Conservation (phyloP, 2,329 filamentous ascomycete genomes). For the Botrytis fabae region DNA sequence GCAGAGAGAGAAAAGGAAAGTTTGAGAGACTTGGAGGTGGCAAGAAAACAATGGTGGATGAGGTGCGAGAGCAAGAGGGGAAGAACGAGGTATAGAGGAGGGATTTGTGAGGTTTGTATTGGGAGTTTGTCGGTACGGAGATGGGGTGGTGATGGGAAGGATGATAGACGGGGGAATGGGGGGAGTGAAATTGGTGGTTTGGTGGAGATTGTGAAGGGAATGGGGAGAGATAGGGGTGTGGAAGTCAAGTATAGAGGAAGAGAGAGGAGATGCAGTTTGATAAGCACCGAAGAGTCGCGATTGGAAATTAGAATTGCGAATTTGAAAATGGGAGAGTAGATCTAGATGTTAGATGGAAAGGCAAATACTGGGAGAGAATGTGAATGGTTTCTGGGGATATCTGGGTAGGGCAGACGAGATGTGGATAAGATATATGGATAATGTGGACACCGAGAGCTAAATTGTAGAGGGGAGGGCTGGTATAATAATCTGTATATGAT, state of each 20-base stretch:
- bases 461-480: neutral
- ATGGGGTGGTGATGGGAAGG: neutral
- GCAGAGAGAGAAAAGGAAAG: neutral
- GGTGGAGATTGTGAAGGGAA: fast-evolving
- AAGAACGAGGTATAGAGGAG: neutral
- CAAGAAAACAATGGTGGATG: neutral
- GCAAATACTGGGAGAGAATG: fast-evolving
- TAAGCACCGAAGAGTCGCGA: neutral
- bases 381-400: fast-evolving
- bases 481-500: neutral
- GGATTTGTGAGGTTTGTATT: neutral
- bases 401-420: neutral
- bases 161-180: neutral
- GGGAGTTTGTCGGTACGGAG: fast-evolving
- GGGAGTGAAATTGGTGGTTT: neutral
- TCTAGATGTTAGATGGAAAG: no score
- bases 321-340: neutral
- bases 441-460: neutral
- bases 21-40: neutral
- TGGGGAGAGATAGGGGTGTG: neutral
- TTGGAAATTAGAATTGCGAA: neutral
- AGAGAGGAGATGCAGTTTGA: neutral
- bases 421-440: fast-evolving
- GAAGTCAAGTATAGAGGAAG: neutral
- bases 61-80: neutral